Base-by-base conservation (phyloP, 495 filamentous ascomycete species). In the Penicillium maclennaniae region DNA sequence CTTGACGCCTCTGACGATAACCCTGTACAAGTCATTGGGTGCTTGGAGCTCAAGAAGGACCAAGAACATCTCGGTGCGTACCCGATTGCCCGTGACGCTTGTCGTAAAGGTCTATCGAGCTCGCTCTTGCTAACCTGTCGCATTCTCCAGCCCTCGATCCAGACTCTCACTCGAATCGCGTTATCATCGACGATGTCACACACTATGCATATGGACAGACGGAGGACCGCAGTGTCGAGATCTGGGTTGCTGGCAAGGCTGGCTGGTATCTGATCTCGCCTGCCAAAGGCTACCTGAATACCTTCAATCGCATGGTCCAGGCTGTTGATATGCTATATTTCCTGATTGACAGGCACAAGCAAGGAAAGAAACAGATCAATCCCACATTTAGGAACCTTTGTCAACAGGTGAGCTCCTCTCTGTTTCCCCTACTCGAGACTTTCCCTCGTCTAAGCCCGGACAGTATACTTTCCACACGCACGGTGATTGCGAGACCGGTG, bases 201-300 rank as follows among this genome's bases (percentile, higher is more conserved):
- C 72, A 78, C 8, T 95, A 84, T 69, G 84, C 89, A 0, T 87
- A 89, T 61, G 87, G 86, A 17, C 79, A 86, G 44, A 81, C 78
- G 44, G 76, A 76, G 10, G 78, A 84, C 58, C 77, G 81, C 7
- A 77, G 75, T 19, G 74, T 84, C 34, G 77, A 80, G 31, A 68
- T 92, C 43, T 95, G 89, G 89, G 87, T 87, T 27, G 81, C 83
- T 31, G 89, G 89, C 43, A 69, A 75, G 52, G 82, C 86, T n/a
- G 89, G 88, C 49, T 92, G 88, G 88, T 92, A 83, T 68, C 79
- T 85, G 63, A 81, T 93, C 23, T 68, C 73, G 20, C 85, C 89
- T 1, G 76, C 83, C 44, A 71, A 73, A 42, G 65, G 71, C 3
- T 95, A 88, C 67, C 67, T 74, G 50, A 58, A 68, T 3, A 81